Base-by-base conservation (phyloP, 106 monocot genomes). In the Agapanthus africanus region DNA sequence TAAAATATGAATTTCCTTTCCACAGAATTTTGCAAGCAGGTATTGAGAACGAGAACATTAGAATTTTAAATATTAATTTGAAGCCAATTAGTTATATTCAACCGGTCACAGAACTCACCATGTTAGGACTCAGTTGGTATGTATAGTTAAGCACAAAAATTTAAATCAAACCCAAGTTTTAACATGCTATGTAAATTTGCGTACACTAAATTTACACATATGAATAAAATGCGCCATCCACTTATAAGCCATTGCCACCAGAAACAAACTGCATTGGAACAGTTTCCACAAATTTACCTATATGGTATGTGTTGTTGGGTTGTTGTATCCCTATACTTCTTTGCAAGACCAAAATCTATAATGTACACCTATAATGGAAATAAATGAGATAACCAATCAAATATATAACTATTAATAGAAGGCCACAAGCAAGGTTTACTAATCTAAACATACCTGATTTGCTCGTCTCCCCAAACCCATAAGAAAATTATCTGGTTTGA, bases 401-500 rank as follows among this genome's bases (percentile, higher is more conserved):
- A 42, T 4, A 33, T 68, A 33, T 16, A 42, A 9, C n/a, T 30
- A 18, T 30, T 3, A 32, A 25, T 26, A 54, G 2, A 14, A 30
- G 31, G n/a, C 10, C 11, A 4, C 4, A 21, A 23, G 16, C 16
- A 18, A 38, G 22, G 37, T 37, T 39, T 38, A 39, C 11, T 6
- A 37, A 37, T 23, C 6, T 4, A 70, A 15, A 35, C 13, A 42
- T 6, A 89, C 88, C 88, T 89, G 88, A 63, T 85, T 89, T 27
- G 88, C 88, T 68, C 88, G 76, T 27, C 88, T 79, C 11, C 88
- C 88, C 59, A 84, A 72, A 38, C 88, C 88, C 88, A 88, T 84
- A 10, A 88, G 77, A 84, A 88, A 88, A 69, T 88, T 88, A 71
- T 88, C 88, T 34, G 88, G 88, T 52, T 89, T 89, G 49, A 89